These are phyloP conservation scores for Fomitopsis schrenkii DNA, from an alignment of 1,284 basidiomycete genomes.

Conservation along the genomic window DNA sequence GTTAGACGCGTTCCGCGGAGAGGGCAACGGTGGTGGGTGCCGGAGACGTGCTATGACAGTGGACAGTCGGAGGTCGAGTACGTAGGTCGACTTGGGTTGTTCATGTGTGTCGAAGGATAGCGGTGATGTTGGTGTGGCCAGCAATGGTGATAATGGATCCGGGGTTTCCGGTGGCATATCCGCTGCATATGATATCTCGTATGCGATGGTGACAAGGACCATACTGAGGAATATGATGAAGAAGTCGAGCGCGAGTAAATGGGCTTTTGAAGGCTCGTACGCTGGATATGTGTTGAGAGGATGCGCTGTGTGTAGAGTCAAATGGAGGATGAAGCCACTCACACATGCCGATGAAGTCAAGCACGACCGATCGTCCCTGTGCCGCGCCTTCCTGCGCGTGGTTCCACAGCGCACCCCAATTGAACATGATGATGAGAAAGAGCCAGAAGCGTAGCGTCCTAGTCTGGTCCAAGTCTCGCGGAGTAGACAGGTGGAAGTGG, in stretches of 20 bases:
- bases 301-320: background rate
- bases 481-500: constrained; percentile 62
- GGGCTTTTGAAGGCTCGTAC: constrained; percentile 53
- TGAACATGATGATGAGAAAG: constrained; percentile 52
- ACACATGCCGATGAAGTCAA: constrained; percentile 78
- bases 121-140: constrained; percentile 21
- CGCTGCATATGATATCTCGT: constrained; percentile 46
- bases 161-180: constrained; percentile 29
- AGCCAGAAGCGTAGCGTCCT: constrained; percentile 64
- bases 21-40: constrained; percentile 41
- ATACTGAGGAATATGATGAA: constrained; percentile 62
- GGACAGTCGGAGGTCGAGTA: constrained; percentile 57
- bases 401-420: constrained; percentile 53
- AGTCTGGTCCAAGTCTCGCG: constrained; percentile 57
- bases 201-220: constrained; percentile 60
- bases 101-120: constrained; percentile 18
- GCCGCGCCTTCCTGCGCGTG: constrained; percentile 49
- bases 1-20: constrained; percentile 20
- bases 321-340: constrained; percentile 23
- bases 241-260: constrained; percentile 61
- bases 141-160: constrained; percentile 28
- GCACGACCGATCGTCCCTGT: constrained; percentile 54
- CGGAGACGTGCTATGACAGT: constrained; percentile 51
- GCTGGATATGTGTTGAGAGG: constrained; percentile 33
- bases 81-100: constrained; percentile 34